These are phyloP conservation scores for Penicillium chermesinum DNA, from an alignment of 495 filamentous ascomycete species.

Conservation along the genomic window DNA sequence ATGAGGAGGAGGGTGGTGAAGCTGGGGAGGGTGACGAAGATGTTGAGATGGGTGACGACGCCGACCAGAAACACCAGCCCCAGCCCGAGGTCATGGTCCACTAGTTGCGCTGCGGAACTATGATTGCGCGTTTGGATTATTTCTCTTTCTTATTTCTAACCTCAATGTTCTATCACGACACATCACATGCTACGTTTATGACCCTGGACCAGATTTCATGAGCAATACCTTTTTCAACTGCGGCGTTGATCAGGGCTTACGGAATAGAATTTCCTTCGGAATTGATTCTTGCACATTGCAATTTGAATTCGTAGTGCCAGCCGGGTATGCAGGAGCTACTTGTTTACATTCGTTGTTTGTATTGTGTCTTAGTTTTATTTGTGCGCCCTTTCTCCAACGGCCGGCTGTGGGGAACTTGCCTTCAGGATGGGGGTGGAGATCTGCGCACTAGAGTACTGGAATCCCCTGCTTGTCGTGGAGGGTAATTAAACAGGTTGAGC, in stretches of 20 bases:
- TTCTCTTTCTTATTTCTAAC: slow-evolving; percentile 4
- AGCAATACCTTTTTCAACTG: slow-evolving; percentile 12
- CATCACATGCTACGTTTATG: slow-evolving; percentile 34
- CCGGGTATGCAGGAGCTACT: slow-evolving; percentile 6
- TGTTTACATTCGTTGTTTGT: background rate
- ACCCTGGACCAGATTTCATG: slow-evolving; percentile 16
- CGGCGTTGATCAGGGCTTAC: slow-evolving; percentile 22
- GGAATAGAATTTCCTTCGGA: slow-evolving; percentile 27
- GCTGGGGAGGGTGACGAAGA: slow-evolving; percentile 68
- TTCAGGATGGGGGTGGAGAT: background rate
- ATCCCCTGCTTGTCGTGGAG: slow-evolving; percentile 1
- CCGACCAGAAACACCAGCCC: slow-evolving; percentile 39
- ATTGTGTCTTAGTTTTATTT: background rate
- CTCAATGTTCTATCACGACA: slow-evolving; percentile 15
- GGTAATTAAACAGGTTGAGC: too few species aligned
- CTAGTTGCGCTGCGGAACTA: slow-evolving; percentile 18
- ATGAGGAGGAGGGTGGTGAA: slow-evolving; percentile 64
- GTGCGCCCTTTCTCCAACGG: background rate
- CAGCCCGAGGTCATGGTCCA: slow-evolving; percentile 52
- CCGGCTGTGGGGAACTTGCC: background rate
- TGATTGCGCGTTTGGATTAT: background rate
- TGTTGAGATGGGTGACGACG: slow-evolving; percentile 75
- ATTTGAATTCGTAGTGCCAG: background rate
- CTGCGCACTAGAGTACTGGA: background rate
- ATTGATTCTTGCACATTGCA: background rate